Evolutionary conservation across 257 asterid genomes (phyloP).

Genomic region (Echites panduratus): DNA sequence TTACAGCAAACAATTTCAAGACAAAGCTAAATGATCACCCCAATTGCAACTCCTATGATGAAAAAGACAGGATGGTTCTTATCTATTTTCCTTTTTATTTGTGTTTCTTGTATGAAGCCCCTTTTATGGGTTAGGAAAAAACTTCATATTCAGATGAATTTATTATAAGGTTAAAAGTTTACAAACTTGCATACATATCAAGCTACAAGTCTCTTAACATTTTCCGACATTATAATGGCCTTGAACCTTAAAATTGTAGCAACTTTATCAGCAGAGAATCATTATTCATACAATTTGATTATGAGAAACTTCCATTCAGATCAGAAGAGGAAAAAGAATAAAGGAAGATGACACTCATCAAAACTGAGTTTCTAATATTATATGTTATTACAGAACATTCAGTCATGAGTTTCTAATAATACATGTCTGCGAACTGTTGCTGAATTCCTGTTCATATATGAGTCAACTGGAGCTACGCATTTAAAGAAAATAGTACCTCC

Average conservation of each 20-base stretch:
- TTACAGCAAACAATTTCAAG: too few species aligned
- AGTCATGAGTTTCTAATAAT: background rate
- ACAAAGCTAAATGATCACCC: too few species aligned
- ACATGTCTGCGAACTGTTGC: background rate
- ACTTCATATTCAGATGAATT: too few species aligned
- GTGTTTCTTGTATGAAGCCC: too few species aligned
- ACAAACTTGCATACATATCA: too few species aligned
- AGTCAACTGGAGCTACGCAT: background rate
- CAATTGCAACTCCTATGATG: too few species aligned
- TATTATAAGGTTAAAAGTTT: too few species aligned
- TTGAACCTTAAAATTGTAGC: background rate
- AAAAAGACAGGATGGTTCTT: too few species aligned
- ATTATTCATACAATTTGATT: background rate
- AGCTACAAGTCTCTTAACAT: too few species aligned
- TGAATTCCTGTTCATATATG: background rate
- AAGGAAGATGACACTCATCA: background rate
- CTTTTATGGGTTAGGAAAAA: too few species aligned
- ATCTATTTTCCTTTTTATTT: too few species aligned
- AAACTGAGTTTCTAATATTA: background rate
- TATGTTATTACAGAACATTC: background rate
- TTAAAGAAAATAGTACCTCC: slow-evolving; percentile 43
- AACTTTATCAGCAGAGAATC: background rate
- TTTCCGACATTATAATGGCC: too few species aligned
- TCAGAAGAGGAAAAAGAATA: background rate
- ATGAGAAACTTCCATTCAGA: background rate